Percentiles rank a stretch among this genome's conserved stretches.
Conservation (phyloP, 805 yeast species). For the Kodamaea lidongshanica region DNA sequence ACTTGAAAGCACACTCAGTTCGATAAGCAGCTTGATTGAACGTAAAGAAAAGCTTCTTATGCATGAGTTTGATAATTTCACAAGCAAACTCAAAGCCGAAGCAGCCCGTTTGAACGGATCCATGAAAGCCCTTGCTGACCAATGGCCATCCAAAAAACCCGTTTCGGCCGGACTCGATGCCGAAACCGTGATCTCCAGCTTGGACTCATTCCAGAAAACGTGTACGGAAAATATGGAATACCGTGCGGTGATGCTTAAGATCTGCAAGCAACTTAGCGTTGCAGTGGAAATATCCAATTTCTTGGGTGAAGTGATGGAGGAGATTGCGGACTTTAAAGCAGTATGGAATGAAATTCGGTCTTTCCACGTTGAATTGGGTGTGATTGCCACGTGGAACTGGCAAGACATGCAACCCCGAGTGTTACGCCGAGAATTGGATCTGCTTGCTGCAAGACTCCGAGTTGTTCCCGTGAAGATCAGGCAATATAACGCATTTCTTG, state of each 20-base stretch:
- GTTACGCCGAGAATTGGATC: conserved; percentile 46
- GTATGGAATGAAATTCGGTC: conserved; percentile 62
- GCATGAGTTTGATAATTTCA: conserved; percentile 36
- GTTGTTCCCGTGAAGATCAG: conserved; percentile 52
- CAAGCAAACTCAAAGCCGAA: conserved; percentile 38
- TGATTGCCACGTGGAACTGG: conserved; percentile 46
- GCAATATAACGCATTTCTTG: conserved; percentile 64
- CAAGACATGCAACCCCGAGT: conserved; percentile 35
- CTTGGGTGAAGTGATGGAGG: conserved; percentile 34
- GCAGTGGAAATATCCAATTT: conserved; percentile 22
- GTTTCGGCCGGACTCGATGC: conserved; percentile 39
- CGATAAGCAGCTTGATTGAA: conserved; percentile 34
- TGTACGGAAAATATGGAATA: conserved; percentile 9
- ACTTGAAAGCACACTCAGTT: conserved; percentile 42
- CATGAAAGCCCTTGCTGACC: conserved; percentile 22
- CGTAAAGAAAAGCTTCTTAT: conserved; percentile 33
- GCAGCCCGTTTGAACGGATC: conserved; percentile 27
- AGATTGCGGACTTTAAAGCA: conserved; percentile 47
- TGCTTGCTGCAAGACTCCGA: conserved; percentile 39
- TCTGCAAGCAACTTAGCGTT: conserved; percentile 26
- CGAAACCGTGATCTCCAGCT: conserved; percentile 34
- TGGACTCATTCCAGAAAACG: conserved; percentile 22
- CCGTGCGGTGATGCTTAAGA: conserved; percentile 15
- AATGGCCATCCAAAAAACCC: conserved; percentile 50
- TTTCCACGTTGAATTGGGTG: conserved; percentile 43